Base-by-base conservation (phyloP, 352 stramenopile species). In the Peronospora belbahrii region DNA sequence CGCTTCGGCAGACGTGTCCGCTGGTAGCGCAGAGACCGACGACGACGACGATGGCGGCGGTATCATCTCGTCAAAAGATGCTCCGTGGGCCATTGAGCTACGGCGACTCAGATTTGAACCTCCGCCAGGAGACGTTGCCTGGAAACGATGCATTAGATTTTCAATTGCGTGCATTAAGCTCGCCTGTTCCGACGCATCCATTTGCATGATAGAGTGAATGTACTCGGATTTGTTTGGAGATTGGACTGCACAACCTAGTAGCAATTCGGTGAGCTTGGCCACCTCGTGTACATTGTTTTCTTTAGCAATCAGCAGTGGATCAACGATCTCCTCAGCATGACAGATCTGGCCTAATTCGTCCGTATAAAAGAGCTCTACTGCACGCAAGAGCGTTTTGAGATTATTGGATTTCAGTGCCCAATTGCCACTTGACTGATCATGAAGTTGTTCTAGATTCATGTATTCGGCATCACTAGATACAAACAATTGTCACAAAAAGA, bases 101-200 rank as follows among this genome's bases (percentile, higher is more conserved):
- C 36, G 54, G 23, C 51, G 59, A 33, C 44, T 60, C 20, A 54
- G 24, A 23, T 35, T 66, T 19, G 54, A 64, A 3, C 45, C 59
- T 33, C 19, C 48, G 10, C 58, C 46, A 1, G 78, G 78, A 36
- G 78, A 89, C 6, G 60, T 48, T 18, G 78, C 47, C 27, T 86
- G 74, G 53, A 87, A 85, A 32, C 78, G 78, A 31, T 76, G 74
- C 78, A 89, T 88, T 40, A 92, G 65, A 32, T 79, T 81, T 49
- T 92, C 81, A 41, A 92, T 89, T 22, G 81, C 64, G 58, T 84
- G 74, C 81, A 92, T 92, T 43, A 92, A 66, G 45, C 75, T 87
- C 20, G 74, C 74, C 49, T 93, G 81, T 56, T 83, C 78, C 2
- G 70, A 77, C 23, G 75, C 57, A 17, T 80, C 70, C 73, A 93